These are phyloP conservation scores for Pythium rhizo-oryzae DNA, from an alignment of 352 stramenopile genomes.

Conservation along the genomic window DNA sequence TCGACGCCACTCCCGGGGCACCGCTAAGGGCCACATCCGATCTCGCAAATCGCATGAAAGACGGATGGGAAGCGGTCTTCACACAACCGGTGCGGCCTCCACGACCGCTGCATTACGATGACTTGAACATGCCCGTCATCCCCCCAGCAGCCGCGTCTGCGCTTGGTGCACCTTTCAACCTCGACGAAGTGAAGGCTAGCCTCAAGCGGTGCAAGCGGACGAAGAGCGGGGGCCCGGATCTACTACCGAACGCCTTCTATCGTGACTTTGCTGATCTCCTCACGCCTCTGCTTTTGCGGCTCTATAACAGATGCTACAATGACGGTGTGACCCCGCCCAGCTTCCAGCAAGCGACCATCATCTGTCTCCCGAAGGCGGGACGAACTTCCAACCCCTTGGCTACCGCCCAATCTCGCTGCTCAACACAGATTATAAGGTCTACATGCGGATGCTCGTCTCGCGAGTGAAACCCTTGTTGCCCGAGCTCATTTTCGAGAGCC, in stretches of 20 bases:
- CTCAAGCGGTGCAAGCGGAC: constrained; percentile 6
- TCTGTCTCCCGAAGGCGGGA: constrained; percentile 8
- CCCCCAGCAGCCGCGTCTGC: background rate
- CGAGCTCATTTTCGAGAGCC: background rate
- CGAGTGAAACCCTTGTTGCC: background rate
- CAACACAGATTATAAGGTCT: constrained; percentile 26
- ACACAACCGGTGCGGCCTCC: too few species aligned
- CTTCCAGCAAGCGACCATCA: background rate
- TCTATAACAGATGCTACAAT: background rate
- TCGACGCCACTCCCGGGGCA: too few species aligned
- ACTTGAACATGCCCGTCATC: too few species aligned
- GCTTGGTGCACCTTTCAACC: background rate
- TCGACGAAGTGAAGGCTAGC: background rate
- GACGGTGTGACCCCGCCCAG: background rate
- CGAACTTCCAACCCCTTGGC: background rate
- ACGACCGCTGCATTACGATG: too few species aligned
- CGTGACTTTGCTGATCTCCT: background rate
- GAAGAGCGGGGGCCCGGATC: constrained; percentile 10
- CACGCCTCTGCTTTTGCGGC: background rate
- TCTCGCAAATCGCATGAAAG: too few species aligned
- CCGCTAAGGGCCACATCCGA: too few species aligned
- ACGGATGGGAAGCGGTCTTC: too few species aligned
- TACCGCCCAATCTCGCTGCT: constrained; percentile 14
- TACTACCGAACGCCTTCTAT: background rate
- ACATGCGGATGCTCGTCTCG: background rate